Conservation (phyloP, 208 protist genomes). For the Wallacemonas sp. region DNA sequence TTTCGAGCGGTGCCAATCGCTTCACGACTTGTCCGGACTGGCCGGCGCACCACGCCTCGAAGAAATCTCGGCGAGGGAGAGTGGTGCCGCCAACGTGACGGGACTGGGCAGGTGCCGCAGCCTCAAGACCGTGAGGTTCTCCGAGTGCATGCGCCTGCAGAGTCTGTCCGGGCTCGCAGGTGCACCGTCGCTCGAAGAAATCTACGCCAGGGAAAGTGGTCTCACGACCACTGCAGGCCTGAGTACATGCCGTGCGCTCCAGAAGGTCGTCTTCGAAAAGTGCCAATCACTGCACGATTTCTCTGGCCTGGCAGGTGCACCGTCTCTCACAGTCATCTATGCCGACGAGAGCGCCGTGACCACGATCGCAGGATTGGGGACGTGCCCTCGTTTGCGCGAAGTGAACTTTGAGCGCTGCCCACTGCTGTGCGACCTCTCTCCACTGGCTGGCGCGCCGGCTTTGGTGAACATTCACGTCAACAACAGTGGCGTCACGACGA, state of each 20-base stretch:
- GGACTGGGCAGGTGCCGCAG: neutral
- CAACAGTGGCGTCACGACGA: too few relatives aligned
- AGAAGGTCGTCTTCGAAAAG: neutral
- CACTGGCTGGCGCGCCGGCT: too few relatives aligned
- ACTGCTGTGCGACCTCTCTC: too few relatives aligned
- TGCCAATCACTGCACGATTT: conserved; percentile 6
- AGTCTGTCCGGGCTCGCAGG: neutral
- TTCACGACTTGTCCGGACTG: neutral
- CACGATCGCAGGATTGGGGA: conserved; percentile 8
- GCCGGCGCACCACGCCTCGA: neutral
- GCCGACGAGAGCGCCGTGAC: conserved; percentile 1
- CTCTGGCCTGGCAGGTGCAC: conserved; percentile 5
- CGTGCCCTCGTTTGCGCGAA: too few relatives aligned
- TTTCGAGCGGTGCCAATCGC: neutral
- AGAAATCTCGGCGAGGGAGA: neutral
- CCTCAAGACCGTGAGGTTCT: neutral
- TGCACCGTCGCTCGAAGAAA: neutral
- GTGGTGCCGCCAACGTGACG: neutral
- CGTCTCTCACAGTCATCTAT: conserved; percentile 12
- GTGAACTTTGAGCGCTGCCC: too few relatives aligned
- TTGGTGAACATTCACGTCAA: too few relatives aligned
- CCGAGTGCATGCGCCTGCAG: neutral
- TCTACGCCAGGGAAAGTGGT: neutral
- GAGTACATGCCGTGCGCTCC: neutral
- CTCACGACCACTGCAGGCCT: neutral